Base-by-base conservation (phyloP, 176 grass and related monocot species). In the sorghum (Sorghum bicolor) region DNA sequence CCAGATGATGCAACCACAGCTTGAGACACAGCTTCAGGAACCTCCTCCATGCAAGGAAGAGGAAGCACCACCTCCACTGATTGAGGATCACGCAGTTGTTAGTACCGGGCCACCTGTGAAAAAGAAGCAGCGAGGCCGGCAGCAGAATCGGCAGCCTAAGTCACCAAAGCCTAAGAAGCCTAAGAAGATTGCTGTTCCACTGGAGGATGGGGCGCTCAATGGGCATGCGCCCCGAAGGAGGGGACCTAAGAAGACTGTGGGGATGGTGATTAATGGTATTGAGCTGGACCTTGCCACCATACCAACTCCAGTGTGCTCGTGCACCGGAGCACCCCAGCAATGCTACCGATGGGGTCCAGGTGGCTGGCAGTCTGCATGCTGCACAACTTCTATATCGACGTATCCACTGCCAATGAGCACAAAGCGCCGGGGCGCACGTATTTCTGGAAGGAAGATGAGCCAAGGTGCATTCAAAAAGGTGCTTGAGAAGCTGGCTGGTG, bases 401-500 rank as follows among this genome's bases (percentile, higher is more conserved):
- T 92, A 90, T 50, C 94, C 94, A 5, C 81, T 97, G 8, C 94
- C 94, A 37, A 97, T 97, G 94, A 97, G 77, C 74, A 74, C 86
- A 6, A 97, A 97, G 58, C 75, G 89, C 32, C 57, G 89, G 4
- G 89, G 91, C 0, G 89, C 87, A 19, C 84, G 94, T 22, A 94
- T 97, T 68, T 91, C 94, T 36, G 94, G 94, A 66, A 81, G 94
- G 81, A 97, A 97, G 76, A 97, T 97, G 94, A 93, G 86, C 77
- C 94, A 94, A 76, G 94, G 94, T 52, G 94, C 94, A 44, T 97
- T 97, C 75, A 97, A 97, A 83, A 97, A 97, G 81, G 94, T 97
- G 71, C 82, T 97, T 50, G 94, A 97, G 80, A 97, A 92, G 85
- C 81, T 94, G 22, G 84, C 85, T 32, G 91, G 89, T 36, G 94